Evolutionary conservation across 2,329 filamentous ascomycete species (phyloP).

Genomic region (Paramyrothecium sp.): DNA sequence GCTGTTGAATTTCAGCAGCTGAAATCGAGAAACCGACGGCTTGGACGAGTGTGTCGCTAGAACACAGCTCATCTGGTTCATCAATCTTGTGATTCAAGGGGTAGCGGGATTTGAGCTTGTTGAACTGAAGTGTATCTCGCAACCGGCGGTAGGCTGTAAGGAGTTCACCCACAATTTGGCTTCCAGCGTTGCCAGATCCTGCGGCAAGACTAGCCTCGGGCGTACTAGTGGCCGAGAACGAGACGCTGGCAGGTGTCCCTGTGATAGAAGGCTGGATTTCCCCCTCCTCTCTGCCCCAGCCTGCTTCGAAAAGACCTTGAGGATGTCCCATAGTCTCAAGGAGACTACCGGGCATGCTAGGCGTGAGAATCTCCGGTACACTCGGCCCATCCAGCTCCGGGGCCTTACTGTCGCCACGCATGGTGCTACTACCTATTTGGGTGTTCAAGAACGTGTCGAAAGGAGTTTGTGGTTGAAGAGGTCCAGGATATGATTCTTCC

Average conservation of each 20-base stretch:
- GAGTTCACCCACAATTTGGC: slow-evolving; percentile 49
- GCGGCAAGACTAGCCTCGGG: slow-evolving; percentile 17
- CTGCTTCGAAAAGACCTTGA: slow-evolving; percentile 33
- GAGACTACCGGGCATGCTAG: slow-evolving; percentile 36
- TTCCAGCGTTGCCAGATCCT: slow-evolving; percentile 13
- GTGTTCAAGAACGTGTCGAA: slow-evolving; percentile 70
- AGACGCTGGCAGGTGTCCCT: slow-evolving; percentile 40
- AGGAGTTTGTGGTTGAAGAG: slow-evolving; percentile 56
- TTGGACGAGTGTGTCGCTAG: slow-evolving; percentile 60
- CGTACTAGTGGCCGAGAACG: slow-evolving; percentile 32
- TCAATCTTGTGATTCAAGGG: slow-evolving; percentile 24
- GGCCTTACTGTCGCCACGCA: slow-evolving; percentile 37
- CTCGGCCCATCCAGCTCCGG: slow-evolving; percentile 28
- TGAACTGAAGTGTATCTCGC: slow-evolving; percentile 55
- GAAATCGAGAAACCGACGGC: slow-evolving; percentile 83
- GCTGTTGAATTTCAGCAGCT: slow-evolving; percentile 86
- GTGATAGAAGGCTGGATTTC: slow-evolving; percentile 26
- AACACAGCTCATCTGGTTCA: slow-evolving; percentile 43
- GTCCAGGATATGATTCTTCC: slow-evolving; percentile 77
- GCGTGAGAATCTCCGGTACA: slow-evolving; percentile 28
- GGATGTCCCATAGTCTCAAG: slow-evolving; percentile 35
- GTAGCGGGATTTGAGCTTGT: slow-evolving; percentile 45
- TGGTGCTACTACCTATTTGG: slow-evolving; percentile 48
- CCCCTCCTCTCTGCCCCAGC: slow-evolving; percentile 39
- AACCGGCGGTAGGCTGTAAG: slow-evolving; percentile 60